Conservation (phyloP, 352 stramenopile genomes). For the Phytophthora idaei region DNA sequence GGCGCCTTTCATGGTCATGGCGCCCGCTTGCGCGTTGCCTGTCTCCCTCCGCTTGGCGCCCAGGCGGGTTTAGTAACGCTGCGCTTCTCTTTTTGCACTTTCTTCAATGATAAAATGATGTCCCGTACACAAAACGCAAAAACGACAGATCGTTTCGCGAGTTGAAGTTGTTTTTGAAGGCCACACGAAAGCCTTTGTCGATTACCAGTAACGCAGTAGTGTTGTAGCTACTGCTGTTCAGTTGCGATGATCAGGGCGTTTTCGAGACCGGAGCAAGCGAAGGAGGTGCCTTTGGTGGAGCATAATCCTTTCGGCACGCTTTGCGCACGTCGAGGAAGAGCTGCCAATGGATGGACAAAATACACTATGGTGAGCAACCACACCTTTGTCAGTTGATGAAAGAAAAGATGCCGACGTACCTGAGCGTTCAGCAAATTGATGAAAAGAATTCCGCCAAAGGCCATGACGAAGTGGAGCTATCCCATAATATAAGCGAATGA, state of each 20-base stretch:
- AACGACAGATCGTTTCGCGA: conserved; percentile 7
- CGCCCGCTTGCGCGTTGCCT: conserved; percentile 20
- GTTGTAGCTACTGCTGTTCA: background rate
- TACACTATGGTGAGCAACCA: conserved; percentile 1
- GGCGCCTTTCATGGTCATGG: conserved; percentile 40
- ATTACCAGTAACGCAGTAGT: background rate
- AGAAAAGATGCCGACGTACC: conserved; percentile 24
- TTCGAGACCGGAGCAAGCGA: conserved; percentile 5
- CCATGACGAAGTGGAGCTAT: conserved; percentile 69
- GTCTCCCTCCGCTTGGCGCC: conserved; percentile 2
- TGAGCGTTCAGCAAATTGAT: conserved; percentile 74
- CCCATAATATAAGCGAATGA: background rate
- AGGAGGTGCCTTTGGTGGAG: conserved; percentile 4
- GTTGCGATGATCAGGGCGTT: conserved; percentile 1
- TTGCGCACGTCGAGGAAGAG: conserved; percentile 64
- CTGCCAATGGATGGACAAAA: conserved; percentile 26
- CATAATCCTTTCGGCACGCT: conserved; percentile 57
- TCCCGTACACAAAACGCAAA: conserved; percentile 1
- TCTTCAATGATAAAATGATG: conserved; percentile 21
- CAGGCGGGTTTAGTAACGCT: conserved; percentile 8
- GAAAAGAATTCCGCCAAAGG: conserved; percentile 78
- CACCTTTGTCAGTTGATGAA: background rate
- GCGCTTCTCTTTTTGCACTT: conserved; percentile 23
- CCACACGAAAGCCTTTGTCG: background rate
- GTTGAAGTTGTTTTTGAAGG: conserved; percentile 2